Evolutionary conservation across 768 basidiomycete genomes (phyloP), one percentile per base, ranked within the genome.

Genomic region (Strobilomyces dryophilus): DNA sequence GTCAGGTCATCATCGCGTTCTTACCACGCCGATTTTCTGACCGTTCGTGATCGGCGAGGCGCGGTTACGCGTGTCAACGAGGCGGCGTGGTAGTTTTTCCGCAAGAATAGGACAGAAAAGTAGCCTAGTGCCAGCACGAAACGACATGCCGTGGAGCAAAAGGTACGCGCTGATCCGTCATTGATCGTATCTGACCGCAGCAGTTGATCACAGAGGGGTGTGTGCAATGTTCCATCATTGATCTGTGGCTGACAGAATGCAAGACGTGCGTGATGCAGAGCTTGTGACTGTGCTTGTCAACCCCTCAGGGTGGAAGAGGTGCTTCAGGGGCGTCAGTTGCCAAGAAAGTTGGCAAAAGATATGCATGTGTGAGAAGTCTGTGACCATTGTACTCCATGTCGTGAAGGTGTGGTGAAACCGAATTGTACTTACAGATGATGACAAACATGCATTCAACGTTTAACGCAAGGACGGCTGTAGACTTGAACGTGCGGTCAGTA

Each of bases 171-270:
- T 55, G 24, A 24, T 24, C 24, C 45, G 27, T 18, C 43, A 24
- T 31, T 42, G 54, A 55, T 43, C 41, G 11, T 39, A 36, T 37
- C 27, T 42, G 54, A 55, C 37, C 41, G 17, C 45, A 36, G 44
- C 27, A 31, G 15, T 21, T 26, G 32, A 18, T 35, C 36, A 24
- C 17, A 41, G 24, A 17, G 17, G 17, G 27, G 53, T 17, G 45
- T 37, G 45, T 32, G 24, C 27, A 45, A 14, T 35, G n/a, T 36
- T 46, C 21, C 45, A 20, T 37, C 40, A 37, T 27, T 37, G 54
- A 56, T 56, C 45, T 53, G 34, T 37, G 27, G 45, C 53, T 55
- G 45, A 37, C 34, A 14, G 31, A 12, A 43, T 14, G 29, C n/a
- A 31, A 24, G 27, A 37, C 27, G 26, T n/a, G 32, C 41, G 26